Conservation (phyloP, 164 flowering plant genomes). For the Vitis rotundifolia region DNA sequence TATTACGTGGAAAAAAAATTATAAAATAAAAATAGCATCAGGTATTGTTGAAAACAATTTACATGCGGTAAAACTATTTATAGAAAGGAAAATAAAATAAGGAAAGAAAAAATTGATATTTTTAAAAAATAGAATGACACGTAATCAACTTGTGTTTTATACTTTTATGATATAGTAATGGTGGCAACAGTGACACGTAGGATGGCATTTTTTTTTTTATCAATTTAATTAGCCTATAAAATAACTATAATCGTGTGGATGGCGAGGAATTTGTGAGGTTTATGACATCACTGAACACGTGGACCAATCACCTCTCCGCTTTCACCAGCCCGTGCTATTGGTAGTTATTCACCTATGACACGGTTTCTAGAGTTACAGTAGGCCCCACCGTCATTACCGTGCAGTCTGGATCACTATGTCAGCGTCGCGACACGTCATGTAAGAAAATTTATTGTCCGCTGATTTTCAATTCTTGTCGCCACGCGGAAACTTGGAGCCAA, state of each 20-base stretch:
- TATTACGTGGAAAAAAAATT: too few relatives aligned
- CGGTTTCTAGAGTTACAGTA: background rate
- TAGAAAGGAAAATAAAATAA: too few relatives aligned
- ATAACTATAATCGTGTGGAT: slow-evolving; percentile 1
- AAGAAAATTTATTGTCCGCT: background rate
- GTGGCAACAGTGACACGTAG: slow-evolving; percentile 5
- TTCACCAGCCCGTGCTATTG: background rate
- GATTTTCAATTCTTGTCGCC: slow-evolving; percentile 8
- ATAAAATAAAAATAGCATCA: too few relatives aligned
- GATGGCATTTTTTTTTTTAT: background rate
- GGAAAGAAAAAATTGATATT: too few relatives aligned
- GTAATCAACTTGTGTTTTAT: too few relatives aligned
- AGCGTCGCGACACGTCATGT: slow-evolving; percentile 21
- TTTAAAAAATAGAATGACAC: too few relatives aligned
- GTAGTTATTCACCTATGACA: background rate
- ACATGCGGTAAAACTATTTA: too few relatives aligned
- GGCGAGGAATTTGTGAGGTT: background rate
- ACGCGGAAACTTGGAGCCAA: background rate
- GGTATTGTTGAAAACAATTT: too few relatives aligned
- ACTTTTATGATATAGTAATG: too few relatives aligned
- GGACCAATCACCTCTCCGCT: background rate
- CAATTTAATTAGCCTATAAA: too few relatives aligned
- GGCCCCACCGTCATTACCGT: slow-evolving; percentile 11
- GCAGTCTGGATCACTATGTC: slow-evolving; percentile 1
- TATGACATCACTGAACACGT: background rate